These are phyloP conservation scores for Fusarium sp. DNA, from an alignment of 2,329 filamentous ascomycete species.

Conservation along the genomic window DNA sequence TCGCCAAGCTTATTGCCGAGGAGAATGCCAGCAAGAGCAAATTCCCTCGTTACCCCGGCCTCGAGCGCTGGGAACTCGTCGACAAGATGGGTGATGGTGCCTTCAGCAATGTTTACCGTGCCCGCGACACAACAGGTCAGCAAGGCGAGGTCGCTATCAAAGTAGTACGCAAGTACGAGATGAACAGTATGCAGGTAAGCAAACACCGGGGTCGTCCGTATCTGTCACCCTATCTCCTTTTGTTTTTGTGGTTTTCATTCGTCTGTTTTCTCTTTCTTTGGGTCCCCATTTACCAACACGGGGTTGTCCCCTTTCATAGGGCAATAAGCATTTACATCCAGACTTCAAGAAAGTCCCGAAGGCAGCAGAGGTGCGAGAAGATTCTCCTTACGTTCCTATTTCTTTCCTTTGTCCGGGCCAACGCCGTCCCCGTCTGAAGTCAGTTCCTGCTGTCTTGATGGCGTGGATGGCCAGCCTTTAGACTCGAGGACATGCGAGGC, in stretches of 20 bases:
- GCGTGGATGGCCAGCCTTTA: conserved; percentile 32
- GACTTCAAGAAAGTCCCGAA: conserved; percentile 95
- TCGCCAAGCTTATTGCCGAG: conserved; percentile 89
- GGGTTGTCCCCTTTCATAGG: conserved; percentile 67
- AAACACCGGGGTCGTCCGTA: conserved; percentile 36
- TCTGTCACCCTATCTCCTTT: conserved; percentile 38
- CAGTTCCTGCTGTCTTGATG: conserved; percentile 31
- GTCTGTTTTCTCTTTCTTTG: conserved; percentile 30
- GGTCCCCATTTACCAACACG: conserved; percentile 63
- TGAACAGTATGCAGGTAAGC: conserved; percentile 98
- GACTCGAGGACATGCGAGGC: conserved; percentile 21
- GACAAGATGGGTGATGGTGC: conserved; percentile 99
- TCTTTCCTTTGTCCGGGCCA: conserved; percentile 3
- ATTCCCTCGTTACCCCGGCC: conserved; percentile 70
- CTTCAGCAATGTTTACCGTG: conserved; percentile 98
- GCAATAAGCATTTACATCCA: conserved; percentile 91
- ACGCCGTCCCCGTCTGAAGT: conserved; percentile 38
- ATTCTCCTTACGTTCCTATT: conserved; percentile 48
- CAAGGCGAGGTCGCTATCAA: conserved; percentile 93
- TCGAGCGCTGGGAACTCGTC: conserved; percentile 77
- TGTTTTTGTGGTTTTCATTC: conserved; percentile 12
- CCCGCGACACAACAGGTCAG: conserved; percentile 76
- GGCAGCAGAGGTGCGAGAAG: conserved; percentile 91
- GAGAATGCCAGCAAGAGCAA: conserved; percentile 88
- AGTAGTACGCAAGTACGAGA: conserved; percentile 98